Evolutionary conservation across 2,329 filamentous ascomycete genomes (phyloP), one percentile per base, ranked within the genome.

Genomic region (Aspergillus tanneri): DNA sequence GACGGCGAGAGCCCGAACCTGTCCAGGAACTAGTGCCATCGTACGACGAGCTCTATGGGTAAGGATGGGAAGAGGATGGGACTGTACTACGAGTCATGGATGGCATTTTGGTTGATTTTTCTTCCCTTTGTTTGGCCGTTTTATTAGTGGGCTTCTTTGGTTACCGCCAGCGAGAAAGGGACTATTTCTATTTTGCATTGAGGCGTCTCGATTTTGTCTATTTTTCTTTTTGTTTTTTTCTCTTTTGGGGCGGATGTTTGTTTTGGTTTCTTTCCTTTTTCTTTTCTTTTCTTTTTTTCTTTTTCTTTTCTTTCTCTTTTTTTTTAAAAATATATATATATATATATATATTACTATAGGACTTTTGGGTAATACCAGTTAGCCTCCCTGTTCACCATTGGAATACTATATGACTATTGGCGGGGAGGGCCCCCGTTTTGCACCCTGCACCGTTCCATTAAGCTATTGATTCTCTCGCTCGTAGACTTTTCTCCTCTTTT

Each of bases 1-100:
- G 47, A 35, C 57, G 55, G 6, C 49, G 54, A 37, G 57, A 65
- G 23, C 47, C 55, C 14, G 59, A 61, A n/a, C 38, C 53, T 7
- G 36, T 30, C 24, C 63, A 64, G 37, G 60, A 68, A 41, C 50
- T 70, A 53, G 68, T 70, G 1, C 68, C 68, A 7, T 70, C 67
- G 11, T 68, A 71, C 34, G 68, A 71, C 51, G 68, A 71, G 32
- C 60, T 71, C 11, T 71, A 68, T 52, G 68, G 68, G 19, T 70
- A 59, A 58, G 23, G 7, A 22, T 14, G 21, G 19, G 22, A 10
- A 28, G 21, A 4, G 25, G n/a, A 5, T 28, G 43, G 43, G 28
- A 25, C 28, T 40, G 25, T 43, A 14, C 12, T 38, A 40, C 37
- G 37, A 25, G 37, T 27, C 38, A 24, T 18, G 23, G 19, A 14